Percentiles rank a stretch among this genome's conserved stretches.
These are phyloP conservation scores for Leccinum sublutescens DNA, from an alignment of 768 basidiomycete genomes.

Conservation along the genomic window DNA sequence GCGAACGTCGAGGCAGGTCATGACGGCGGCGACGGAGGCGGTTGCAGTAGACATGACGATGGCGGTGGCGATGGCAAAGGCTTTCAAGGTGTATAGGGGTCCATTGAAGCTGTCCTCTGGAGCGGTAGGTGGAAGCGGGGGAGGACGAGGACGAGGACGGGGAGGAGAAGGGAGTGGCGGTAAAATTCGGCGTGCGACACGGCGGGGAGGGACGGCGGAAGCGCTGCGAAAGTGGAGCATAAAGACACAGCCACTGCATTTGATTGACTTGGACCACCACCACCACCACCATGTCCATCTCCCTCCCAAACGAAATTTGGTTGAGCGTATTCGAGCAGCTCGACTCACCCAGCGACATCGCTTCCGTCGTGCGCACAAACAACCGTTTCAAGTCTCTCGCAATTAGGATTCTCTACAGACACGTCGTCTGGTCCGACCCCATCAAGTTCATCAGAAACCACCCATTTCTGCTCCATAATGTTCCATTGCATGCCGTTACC, in stretches of 20 bases:
- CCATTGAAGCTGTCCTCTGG: constrained; percentile 43
- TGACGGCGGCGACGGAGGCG: constrained; percentile 46
- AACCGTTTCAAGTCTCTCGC: constrained; percentile 32
- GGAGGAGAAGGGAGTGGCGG: not conserved
- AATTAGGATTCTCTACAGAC: constrained; percentile 32
- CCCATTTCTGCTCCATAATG: constrained; percentile 12
- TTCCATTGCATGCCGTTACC: constrained; percentile 9
- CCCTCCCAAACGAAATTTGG: constrained; percentile 40
- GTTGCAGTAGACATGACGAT: constrained; percentile 51
- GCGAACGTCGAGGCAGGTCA: constrained; percentile 50
- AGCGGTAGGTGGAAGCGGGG: not conserved
- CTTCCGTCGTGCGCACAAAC: constrained; percentile 31
- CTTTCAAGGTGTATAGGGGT: constrained; percentile 56
- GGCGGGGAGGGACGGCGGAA: not conserved
- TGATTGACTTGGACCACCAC: not conserved
- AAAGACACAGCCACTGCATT: not conserved
- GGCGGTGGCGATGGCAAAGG: constrained; percentile 63
- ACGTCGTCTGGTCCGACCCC: constrained; percentile 35
- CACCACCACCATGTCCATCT: constrained; percentile 9
- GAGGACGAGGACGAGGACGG: not conserved
- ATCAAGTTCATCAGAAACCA: constrained; percentile 27
- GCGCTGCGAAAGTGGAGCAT: not conserved
- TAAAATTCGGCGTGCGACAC: not conserved
- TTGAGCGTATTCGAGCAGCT: constrained; percentile 37
- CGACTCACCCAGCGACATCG: constrained; percentile 30